Base-by-base conservation (phyloP, 2,329 filamentous ascomycete genomes). In the Chaetoscypha palmicola region DNA sequence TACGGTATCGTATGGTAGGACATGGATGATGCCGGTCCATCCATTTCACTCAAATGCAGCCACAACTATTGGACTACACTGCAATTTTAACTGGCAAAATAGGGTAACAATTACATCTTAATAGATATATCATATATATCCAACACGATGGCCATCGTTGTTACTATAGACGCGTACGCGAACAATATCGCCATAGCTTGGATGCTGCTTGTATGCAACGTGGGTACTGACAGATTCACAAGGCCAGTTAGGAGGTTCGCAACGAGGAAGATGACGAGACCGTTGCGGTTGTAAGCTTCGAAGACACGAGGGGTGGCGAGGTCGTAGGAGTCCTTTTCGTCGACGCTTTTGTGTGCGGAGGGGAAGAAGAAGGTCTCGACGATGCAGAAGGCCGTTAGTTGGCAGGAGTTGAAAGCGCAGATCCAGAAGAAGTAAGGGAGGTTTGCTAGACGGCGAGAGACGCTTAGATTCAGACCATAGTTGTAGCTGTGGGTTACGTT, bases 401-500 rank as follows among this genome's bases (percentile, higher is more conserved):
- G 88, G n/a, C 75, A 72, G 49, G 78, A 82, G 68, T 97, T 98
- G 71, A 92, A 96, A 2, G 87, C 83, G n/a, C 81, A 76, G 5
- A 94, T 83, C 89, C 91, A 97, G 34, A 95, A 71, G 33, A 97
- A 76, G 62, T 98, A 98, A 0, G 92, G 89, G 50, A 96, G 73
- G 58, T 98, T 98, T 7, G 91, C 92, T 45, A 97, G 70, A 1
- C 92, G 82, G 16, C 92, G 83, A 4, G 92, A 97, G 5, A 96
- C 88, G 11, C 73, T 73, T 21, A 94, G 71, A 5, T 79, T 79
- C 24, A 88, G 72, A 4, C 88, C 89, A 52, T 83, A 83, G 9
- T 65, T 67, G 58, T 82, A 83, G 55, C 74, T 76, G 1, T 84
- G 88, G 24, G 78, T 74, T 20, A 88, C 56, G 39, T 76, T 69